Evolutionary conservation across 2,329 filamentous ascomycete species (phyloP).

Genomic region (Golovinomyces cichoracearum): DNA sequence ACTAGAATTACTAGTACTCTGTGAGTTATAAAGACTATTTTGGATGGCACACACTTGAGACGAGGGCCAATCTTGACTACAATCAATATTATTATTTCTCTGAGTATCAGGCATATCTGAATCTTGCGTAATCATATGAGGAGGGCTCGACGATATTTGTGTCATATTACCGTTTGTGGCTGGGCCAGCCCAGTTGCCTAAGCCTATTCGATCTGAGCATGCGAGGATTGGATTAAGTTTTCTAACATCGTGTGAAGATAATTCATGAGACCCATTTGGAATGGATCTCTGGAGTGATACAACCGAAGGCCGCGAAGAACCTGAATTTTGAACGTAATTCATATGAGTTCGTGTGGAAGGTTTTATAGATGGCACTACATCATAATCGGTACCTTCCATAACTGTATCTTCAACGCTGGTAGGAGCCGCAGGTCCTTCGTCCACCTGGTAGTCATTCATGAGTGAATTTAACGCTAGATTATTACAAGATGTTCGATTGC

Average conservation of each 20-base stretch:
- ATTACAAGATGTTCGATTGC: slow-evolving; percentile 17
- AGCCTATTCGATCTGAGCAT: slow-evolving; percentile 34
- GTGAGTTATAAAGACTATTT: slow-evolving; percentile 15
- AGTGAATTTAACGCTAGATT: slow-evolving; percentile 29
- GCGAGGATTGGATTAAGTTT: not conserved
- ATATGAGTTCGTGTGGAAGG: slow-evolving; percentile 21
- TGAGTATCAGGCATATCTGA: slow-evolving; percentile 27
- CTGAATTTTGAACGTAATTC: slow-evolving; percentile 19
- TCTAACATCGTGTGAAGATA: slow-evolving; percentile 14
- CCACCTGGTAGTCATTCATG: slow-evolving; percentile 24
- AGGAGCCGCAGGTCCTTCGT: slow-evolving; percentile 27
- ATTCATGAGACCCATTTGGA: slow-evolving; percentile 29
- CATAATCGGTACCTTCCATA: slow-evolving; percentile 31
- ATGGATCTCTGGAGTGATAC: slow-evolving; percentile 24
- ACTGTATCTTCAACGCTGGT: slow-evolving; percentile 26
- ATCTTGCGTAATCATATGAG: slow-evolving; percentile 9
- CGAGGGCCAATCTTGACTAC: slow-evolving; percentile 30
- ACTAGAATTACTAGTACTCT: slow-evolving; percentile 12
- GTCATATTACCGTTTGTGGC: slow-evolving; percentile 35
- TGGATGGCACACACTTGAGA: slow-evolving; percentile 30
- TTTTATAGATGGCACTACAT: slow-evolving; percentile 21
- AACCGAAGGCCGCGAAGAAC: slow-evolving; percentile 24
- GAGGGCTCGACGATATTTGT: slow-evolving; percentile 11
- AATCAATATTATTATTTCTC: slow-evolving; percentile 13
- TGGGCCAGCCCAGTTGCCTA: slow-evolving; percentile 42